phyloP scores from a whole-genome alignment of 768 basidiomycete species.

The Tulasnella sp. region DNA sequence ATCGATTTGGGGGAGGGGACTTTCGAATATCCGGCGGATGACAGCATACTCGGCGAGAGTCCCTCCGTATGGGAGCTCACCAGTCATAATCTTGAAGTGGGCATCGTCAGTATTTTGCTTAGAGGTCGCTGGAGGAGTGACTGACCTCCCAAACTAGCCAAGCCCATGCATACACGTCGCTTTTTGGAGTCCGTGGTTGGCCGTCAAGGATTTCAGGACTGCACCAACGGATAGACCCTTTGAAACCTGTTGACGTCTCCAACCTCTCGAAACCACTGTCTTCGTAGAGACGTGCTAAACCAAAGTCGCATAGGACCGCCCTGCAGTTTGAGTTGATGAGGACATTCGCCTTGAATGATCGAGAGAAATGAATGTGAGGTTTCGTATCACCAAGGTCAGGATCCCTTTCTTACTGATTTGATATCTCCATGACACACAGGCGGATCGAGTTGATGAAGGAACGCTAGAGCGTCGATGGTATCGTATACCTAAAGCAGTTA shows the following conservation, averaged over 20 bases:
- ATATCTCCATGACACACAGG: constrained; percentile 10
- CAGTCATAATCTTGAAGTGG: neutral
- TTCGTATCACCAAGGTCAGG: neutral
- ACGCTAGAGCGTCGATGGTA: neutral
- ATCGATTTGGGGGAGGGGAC: neutral
- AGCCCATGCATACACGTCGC: constrained; percentile 3
- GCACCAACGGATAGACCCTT: constrained; percentile 8
- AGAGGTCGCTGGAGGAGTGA: neutral
- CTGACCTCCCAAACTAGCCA: neutral
- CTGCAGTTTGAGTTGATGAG: neutral
- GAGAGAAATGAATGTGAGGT: neutral
- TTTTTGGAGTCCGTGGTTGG: neutral
- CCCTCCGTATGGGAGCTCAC: neutral
- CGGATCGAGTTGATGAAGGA: neutral
- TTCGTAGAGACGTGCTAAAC: neutral
- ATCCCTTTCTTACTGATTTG: neutral
- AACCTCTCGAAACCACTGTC: neutral
- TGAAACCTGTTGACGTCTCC: neutral
- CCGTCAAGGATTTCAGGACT: constrained; percentile 11
- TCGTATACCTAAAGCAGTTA: neutral
- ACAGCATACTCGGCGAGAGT: neutral
- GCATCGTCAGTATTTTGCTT: neutral
- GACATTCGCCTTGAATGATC: neutral
- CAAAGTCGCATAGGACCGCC: constrained; percentile 11
- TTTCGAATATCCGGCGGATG: neutral